Evolutionary conservation across 2,329 filamentous ascomycete species (phyloP).

Genomic region (Ascochyta lentis): DNA sequence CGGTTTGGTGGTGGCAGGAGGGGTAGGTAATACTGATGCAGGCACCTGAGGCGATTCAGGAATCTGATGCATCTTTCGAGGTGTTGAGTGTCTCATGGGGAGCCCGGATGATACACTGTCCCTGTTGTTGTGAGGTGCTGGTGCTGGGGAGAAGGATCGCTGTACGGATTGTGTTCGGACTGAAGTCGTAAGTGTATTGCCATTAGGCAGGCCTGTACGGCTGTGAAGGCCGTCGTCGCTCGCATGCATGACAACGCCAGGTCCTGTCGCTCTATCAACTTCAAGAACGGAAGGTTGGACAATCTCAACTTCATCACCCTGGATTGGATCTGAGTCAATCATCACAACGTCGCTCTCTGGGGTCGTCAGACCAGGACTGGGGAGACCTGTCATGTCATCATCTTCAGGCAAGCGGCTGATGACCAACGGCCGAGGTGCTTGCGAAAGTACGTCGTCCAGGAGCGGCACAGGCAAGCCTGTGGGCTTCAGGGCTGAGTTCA

Average conservation of each 20-base stretch:
- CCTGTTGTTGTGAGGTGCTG: neutral
- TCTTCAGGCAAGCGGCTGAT: constrained; percentile 14
- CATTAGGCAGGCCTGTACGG: neutral
- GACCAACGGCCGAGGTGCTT: constrained; percentile 17
- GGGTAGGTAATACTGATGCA: neutral
- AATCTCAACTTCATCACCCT: neutral
- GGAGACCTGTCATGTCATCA: neutral
- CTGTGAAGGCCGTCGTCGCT: neutral
- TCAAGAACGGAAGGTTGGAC: neutral
- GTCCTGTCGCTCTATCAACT: neutral
- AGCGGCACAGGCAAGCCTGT: constrained; percentile 12
- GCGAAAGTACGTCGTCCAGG: neutral
- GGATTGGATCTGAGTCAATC: neutral
- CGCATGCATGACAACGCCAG: neutral
- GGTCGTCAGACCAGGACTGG: constrained; percentile 1
- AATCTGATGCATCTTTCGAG: neutral
- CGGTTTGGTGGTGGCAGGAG: neutral
- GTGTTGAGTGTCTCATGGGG: neutral
- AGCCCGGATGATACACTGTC: neutral
- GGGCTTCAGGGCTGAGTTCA: constrained; percentile 29
- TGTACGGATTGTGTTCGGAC: neutral
- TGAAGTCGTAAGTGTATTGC: neutral
- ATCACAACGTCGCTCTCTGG: neutral
- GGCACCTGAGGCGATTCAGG: neutral
- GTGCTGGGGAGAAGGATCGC: neutral